Evolutionary conservation across 768 basidiomycete genomes (phyloP), one percentile per base, ranked within the genome.

Genomic region (Leccinum ochraceum): DNA sequence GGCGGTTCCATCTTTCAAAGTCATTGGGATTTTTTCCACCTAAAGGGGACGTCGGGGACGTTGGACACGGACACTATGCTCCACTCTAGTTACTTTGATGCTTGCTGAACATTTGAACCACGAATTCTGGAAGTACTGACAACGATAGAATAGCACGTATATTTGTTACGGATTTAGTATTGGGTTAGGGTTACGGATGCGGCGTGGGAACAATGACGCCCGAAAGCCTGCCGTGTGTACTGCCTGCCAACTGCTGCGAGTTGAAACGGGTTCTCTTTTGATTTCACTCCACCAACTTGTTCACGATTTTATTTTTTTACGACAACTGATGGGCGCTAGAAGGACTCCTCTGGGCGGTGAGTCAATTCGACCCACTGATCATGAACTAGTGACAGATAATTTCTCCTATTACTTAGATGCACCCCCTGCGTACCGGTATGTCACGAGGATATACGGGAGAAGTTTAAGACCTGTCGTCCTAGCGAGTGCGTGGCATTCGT

Each of bases 21-120:
- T 98, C 63, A 83, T 97, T 36, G 96, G 96, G 44, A 81, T 98
- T 64, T 97, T 95, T 72, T 78, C 93, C 49, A 89, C 90, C 55
- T 95, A 74, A 73, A 32, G 7, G 24, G 6, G 36, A 20, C 42
- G 10, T 42, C 17, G 17, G 6, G 8, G n/a, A 22, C 14, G 49
- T 50, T 3, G 26, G 13, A 50, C 49, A 49, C 39, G 7, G n/a
- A 22, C 6, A 14, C 24, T 26, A 50, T 50, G 20, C 49, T 50
- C 3, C 42, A 42, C 7, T 50, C 13, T 50, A 26, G 24, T 50
- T 46, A 26, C 49, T 50, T 46, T 46, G 44, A 46, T 20, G 20
- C 42, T 42, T 42, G 42, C 44, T 46, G 44, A 46, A 46, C 44
- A 20, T 46, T 20, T 46, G 44, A 42, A 30, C 8, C 11, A 11